Evolutionary conservation across 768 basidiomycete species (phyloP), one percentile per base, ranked within the genome.

Genomic region (Gyrodon lividus): DNA sequence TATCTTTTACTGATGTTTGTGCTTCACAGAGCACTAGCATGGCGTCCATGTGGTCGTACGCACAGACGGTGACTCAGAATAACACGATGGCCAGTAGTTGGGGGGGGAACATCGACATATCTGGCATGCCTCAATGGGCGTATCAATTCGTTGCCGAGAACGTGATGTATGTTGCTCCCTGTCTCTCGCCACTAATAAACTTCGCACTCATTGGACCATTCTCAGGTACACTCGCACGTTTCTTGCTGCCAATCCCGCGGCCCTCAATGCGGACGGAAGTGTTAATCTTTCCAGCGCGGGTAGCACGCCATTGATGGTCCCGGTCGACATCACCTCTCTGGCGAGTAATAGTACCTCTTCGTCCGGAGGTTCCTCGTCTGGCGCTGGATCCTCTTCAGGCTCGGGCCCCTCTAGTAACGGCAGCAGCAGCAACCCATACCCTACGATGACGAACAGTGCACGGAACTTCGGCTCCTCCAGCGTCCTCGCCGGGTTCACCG

Each of bases 81-180:
- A 83, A 76, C 63, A 42, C 64, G 41, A 38, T 42, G 49, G 86
- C 81, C 24, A 64, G 77, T 14, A 69, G 57, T 38, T 89, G 87
- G 88, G 87, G 86, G 51, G 65, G 67, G 48, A 80, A 71, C 76
- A 78, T 87, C 34, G 81, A 88, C 67, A 70, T 89, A 60, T 63
- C 70, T 33, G 37, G 54, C 39, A 69, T 89, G 59, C 83, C 84
- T 41, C 63, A 62, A 0, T 84, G 81, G 83, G 68, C 83, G 5
- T 76, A 81, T 50, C 54, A 64, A 13, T 61, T 59, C 43, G 61
- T 77, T 42, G 79, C 77, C 35, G 77, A 84, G 74, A 87, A 87
- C 70, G 77, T 86, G 54, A 72, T 73, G 66, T 69, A 58, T 45
- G 62, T 59, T 23, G 14, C 13, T 28, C 48, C 10, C 45, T 23